phyloP scores from a whole-genome alignment of 1,284 basidiomycete species.

The Cryptococcus jaspeensis region DNA sequence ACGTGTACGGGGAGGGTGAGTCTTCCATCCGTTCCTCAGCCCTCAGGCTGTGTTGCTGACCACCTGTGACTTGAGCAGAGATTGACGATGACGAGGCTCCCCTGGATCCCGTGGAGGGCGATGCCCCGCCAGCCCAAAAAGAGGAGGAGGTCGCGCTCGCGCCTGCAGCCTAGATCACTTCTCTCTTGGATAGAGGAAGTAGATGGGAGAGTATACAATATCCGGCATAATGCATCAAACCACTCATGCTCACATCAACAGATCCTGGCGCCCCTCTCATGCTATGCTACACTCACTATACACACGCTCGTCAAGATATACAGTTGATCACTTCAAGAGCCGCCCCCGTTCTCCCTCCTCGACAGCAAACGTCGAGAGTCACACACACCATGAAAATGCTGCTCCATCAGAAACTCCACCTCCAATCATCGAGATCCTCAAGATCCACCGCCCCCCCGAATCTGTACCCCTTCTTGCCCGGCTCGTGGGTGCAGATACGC shows the following conservation, averaged over 20 bases:
- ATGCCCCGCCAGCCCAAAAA: background rate
- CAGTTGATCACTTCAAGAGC: background rate
- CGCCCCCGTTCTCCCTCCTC: too few species aligned
- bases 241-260: conserved; percentile 4
- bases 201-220: background rate
- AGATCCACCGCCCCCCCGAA: conserved; percentile 27
- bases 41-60: background rate
- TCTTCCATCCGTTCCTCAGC: conserved; percentile 3
- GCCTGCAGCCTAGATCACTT: background rate
- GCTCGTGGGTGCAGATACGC: conserved; percentile 37
- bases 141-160: background rate
- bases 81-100: conserved; percentile 43
- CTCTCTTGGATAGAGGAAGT: background rate
- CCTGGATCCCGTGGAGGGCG: background rate
- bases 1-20: conserved; percentile 88
- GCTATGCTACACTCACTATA: background rate
- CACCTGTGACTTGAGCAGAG: conserved; percentile 18
- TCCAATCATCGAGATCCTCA: conserved; percentile 44
- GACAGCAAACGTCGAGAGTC: background rate
- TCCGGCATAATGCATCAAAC: conserved; percentile 14
- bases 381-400: too few species aligned
- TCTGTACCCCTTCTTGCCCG: conserved; percentile 33
- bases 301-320: background rate
- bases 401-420: conserved; percentile 26
- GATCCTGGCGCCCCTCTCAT: too few species aligned